Conservation (phyloP, 169 alveolate species). For the Miamiensis avidus region DNA sequence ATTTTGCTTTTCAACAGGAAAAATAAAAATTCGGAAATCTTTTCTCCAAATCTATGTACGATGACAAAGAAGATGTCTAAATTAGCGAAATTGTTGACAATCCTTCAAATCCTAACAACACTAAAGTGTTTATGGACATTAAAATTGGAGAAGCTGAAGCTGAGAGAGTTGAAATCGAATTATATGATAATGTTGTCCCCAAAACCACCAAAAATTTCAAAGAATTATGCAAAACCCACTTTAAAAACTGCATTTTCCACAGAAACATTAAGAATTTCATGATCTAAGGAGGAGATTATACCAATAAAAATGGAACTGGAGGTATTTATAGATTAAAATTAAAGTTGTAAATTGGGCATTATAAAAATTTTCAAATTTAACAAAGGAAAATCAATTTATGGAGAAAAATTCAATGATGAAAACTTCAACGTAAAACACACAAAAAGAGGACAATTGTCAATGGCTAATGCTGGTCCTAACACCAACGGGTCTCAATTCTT, state of each 20-base stretch:
- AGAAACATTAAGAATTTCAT: constrained; percentile 75
- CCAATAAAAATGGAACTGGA: constrained; percentile 78
- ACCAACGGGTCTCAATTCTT: constrained; percentile 96
- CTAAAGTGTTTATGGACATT: constrained; percentile 59
- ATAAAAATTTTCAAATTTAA: too few relatives aligned
- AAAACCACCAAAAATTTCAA: constrained; percentile 77
- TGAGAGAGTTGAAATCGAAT: constrained; percentile 68
- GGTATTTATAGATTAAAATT: too few relatives aligned
- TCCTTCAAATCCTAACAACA: background rate
- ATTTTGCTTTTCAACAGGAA: background rate
- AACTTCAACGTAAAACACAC: constrained; percentile 56
- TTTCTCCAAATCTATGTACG: background rate
- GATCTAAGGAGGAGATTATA: constrained; percentile 90
- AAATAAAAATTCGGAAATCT: background rate
- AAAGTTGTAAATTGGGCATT: too few relatives aligned
- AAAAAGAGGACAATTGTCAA: constrained; percentile 59
- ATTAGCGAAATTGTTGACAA: background rate
- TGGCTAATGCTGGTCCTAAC: constrained; percentile 89
- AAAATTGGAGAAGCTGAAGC: constrained; percentile 59
- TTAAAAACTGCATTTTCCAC: constrained; percentile 69
- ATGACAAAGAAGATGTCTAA: background rate
- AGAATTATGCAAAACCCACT: constrained; percentile 71
- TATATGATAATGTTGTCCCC: constrained; percentile 65
- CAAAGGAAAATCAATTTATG: constrained; percentile 69
- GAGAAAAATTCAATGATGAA: constrained; percentile 71